A percentile compares a stretch with the other conserved stretches of the same genome.
Evolutionary conservation across 2,329 filamentous ascomycete genomes (phyloP).

Genomic region (Beauveria medogensis): DNA sequence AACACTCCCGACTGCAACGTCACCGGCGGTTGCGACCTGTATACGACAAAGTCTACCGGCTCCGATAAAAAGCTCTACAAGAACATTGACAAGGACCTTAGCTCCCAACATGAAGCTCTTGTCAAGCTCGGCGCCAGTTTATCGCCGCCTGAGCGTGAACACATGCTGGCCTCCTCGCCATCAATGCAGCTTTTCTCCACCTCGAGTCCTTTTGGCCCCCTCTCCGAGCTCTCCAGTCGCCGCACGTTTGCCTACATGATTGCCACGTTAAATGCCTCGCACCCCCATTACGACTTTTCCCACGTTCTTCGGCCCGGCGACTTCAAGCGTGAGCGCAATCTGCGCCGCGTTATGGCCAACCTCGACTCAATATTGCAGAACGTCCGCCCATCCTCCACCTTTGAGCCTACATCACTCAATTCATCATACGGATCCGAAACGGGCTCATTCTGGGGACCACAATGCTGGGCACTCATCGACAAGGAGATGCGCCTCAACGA

Average conservation of each 20-base stretch:
- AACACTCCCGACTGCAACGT: slow-evolving; percentile 89
- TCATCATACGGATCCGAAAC: slow-evolving; percentile 37
- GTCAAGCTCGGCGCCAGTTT: slow-evolving; percentile 80
- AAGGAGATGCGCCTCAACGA: slow-evolving; percentile 89
- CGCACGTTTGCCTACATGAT: slow-evolving; percentile 94
- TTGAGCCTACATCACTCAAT: slow-evolving; percentile 35
- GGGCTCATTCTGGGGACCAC: slow-evolving; percentile 69
- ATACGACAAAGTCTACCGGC: slow-evolving; percentile 93
- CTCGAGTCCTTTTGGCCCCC: slow-evolving; percentile 83
- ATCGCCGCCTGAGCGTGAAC: slow-evolving; percentile 70
- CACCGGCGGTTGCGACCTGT: slow-evolving; percentile 88
- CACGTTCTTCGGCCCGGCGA: slow-evolving; percentile 82
- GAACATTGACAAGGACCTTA: slow-evolving; percentile 84
- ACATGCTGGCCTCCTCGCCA: slow-evolving; percentile 60
- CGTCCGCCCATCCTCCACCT: slow-evolving; percentile 56
- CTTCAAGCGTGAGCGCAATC: slow-evolving; percentile 75
- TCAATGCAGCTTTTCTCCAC: slow-evolving; percentile 56
- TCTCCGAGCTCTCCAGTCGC: slow-evolving; percentile 81
- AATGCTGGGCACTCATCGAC: slow-evolving; percentile 88
- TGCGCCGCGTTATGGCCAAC: slow-evolving; percentile 75
- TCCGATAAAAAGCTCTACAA: slow-evolving; percentile 97
- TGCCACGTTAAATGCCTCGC: slow-evolving; percentile 89
- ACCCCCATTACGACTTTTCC: slow-evolving; percentile 89
- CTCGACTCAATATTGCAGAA: slow-evolving; percentile 85
- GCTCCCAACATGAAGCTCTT: slow-evolving; percentile 83